Evolutionary conservation across 2,329 filamentous ascomycete species (phyloP).

Genomic region (Fusarium redolens): DNA sequence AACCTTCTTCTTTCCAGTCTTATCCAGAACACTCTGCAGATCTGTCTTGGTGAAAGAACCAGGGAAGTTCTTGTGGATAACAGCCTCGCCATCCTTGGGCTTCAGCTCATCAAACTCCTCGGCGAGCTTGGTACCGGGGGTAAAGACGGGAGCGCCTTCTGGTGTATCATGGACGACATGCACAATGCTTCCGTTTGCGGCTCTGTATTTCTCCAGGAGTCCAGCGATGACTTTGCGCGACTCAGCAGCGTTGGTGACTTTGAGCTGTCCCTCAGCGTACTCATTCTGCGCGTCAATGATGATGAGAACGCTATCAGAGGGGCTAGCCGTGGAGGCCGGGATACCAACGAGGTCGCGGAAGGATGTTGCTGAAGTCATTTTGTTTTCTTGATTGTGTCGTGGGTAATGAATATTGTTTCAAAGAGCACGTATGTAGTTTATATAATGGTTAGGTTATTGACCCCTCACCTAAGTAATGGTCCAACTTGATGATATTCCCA

Average conservation of each 20-base stretch:
- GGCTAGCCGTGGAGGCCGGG: constrained; percentile 65
- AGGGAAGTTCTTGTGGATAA: constrained; percentile 68
- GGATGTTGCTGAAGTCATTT: constrained; percentile 15
- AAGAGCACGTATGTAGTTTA: background rate
- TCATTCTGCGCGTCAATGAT: constrained; percentile 80
- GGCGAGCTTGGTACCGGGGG: constrained; percentile 68
- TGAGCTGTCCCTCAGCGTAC: constrained; percentile 69
- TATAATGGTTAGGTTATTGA: background rate
- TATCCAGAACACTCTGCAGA: constrained; percentile 63
- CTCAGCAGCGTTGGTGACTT: constrained; percentile 62
- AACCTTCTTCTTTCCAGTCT: constrained; percentile 65
- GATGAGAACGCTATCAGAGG: constrained; percentile 68
- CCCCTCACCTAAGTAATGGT: background rate
- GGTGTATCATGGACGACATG: constrained; percentile 71
- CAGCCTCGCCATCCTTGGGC: constrained; percentile 64
- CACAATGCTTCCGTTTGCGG: constrained; percentile 61
- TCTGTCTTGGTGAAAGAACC: constrained; percentile 71
- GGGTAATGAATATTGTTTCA: no score
- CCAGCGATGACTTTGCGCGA: constrained; percentile 67
- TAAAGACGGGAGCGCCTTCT: constrained; percentile 73
- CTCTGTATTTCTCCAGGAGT: constrained; percentile 71
- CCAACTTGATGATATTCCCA: background rate
- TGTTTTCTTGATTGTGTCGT: rapidly evolving
- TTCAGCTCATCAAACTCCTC: constrained; percentile 70
- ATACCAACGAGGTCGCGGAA: constrained; percentile 57